These are phyloP conservation scores for Fusarium sacchari DNA, from an alignment of 2,329 filamentous ascomycete genomes.

Conservation along the genomic window DNA sequence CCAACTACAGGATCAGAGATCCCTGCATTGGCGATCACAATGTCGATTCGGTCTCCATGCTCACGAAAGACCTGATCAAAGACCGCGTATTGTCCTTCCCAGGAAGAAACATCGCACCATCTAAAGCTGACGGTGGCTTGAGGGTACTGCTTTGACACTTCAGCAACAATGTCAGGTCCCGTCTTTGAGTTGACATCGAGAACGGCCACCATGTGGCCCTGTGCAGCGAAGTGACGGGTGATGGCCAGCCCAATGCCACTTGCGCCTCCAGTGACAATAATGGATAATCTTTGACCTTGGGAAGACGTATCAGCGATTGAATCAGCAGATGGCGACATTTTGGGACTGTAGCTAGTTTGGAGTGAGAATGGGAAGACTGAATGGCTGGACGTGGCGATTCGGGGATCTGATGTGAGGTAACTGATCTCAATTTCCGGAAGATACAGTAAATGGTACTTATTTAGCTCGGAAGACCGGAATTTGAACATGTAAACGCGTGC, in stretches of 20 bases:
- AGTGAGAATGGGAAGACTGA: neutral
- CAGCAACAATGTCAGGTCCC: neutral
- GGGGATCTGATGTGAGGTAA: no score
- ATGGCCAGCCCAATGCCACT: neutral
- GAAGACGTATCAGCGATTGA: neutral
- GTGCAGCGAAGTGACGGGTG: neutral
- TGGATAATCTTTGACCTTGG: rapidly evolving
- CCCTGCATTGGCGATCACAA: neutral
- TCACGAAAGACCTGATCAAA: neutral
- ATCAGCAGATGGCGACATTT: neutral
- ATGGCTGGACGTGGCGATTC: neutral
- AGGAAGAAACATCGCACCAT: neutral
- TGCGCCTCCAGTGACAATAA: neutral
- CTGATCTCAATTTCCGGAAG: rapidly evolving
- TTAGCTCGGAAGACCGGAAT: neutral
- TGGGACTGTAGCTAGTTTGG: rapidly evolving
- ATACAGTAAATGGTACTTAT: neutral
- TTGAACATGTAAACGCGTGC: neutral
- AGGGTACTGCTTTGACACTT: neutral
- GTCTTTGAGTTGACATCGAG: neutral
- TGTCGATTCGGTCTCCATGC: neutral
- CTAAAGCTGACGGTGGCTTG: neutral
- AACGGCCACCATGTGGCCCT: neutral
- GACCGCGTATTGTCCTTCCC: neutral
- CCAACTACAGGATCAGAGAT: constrained; percentile 6